Base-by-base conservation (phyloP, 2,329 filamentous ascomycete genomes). In the Knufia fluminis region DNA sequence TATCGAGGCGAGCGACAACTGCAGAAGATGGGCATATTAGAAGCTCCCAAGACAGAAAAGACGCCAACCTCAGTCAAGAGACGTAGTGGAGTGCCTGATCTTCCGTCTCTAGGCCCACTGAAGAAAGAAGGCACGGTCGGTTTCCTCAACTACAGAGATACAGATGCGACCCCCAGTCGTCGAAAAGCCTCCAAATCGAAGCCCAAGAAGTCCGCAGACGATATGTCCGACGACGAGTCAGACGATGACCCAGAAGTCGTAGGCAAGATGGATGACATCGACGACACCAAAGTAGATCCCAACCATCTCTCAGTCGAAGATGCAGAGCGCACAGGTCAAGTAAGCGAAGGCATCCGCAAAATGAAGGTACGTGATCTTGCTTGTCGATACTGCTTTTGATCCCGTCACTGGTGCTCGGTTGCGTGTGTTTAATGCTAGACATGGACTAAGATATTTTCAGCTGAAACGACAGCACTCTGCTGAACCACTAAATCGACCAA, bases 1-100 rank as follows among this genome's bases (percentile, higher is more conserved):
- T 98, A 98, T 66, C 81, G 92, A 53, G 92, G 92, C 65, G 86
- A 95, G 65, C 85, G 91, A 46, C 92, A 98, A 82, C 74, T 98
- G 45, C 84, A 90, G 62, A 98, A 97, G 69, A 95, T 98, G 83
- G 91, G 91, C 32, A 87, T 98, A 32, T 69, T 94, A 24, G 77
- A 82, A 38, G 75, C 82, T 7, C 67, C 79, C 3, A 91, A 89
- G 64, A 68, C 76, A 12, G 66, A 79, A 19, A 79, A 83, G 49
- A 73, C 79, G 12, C 74, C 80, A 1, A 73, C 73, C 33, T 74
- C 76, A 6, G 32, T 46, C 40, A 94, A 94, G 68, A 78, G 90
- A 60, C 83, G 88, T 59, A 94, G 89, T 2, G 77, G 83, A 6
- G 85, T 88, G 59, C 77, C 90, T 1, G 88, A 96, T 67, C 91